These are phyloP conservation scores for Kwoniella sp. DNA, from an alignment of 768 basidiomycete species.

Conservation along the genomic window DNA sequence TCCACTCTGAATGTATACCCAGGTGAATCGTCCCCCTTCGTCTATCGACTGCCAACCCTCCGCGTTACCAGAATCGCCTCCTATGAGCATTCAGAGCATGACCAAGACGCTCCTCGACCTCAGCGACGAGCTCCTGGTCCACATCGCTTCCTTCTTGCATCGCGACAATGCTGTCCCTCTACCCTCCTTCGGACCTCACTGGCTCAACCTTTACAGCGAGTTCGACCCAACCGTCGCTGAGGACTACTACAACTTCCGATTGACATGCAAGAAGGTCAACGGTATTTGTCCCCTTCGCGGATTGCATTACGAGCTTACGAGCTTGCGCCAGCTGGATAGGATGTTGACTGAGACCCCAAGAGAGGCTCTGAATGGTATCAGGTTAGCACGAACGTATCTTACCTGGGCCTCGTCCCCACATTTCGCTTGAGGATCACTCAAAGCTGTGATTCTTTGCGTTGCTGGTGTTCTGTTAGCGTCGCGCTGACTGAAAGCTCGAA, in stretches of 20 bases:
- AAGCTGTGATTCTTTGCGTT: background rate
- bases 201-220: conserved; percentile 12
- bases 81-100: conserved; percentile 13
- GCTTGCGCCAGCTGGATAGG: background rate
- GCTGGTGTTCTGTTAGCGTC: too few relatives aligned
- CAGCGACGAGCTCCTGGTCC: conserved; percentile 11
- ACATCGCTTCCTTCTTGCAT: conserved; percentile 10
- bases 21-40: too few relatives aligned
- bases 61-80: too few relatives aligned
- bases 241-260: conserved; percentile 15
- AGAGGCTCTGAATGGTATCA: background rate
- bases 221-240: background rate
- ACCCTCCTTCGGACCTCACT: conserved; percentile 13
- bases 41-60: too few relatives aligned
- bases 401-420: background rate
- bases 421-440: background rate
- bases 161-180: conserved; percentile 7
- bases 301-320: conserved; percentile 1
- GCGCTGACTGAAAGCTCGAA: too few relatives aligned
- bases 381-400: conserved; percentile 5
- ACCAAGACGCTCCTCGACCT: background rate
- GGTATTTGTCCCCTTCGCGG: background rate
- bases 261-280: background rate
- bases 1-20: too few relatives aligned
- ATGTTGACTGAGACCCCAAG: conserved; percentile 1